Percentiles rank a stretch among this genome's conserved stretches.
phyloP scores from a whole-genome alignment of 2,329 filamentous ascomycete genomes.

The Purpureocillium lavendulum region DNA sequence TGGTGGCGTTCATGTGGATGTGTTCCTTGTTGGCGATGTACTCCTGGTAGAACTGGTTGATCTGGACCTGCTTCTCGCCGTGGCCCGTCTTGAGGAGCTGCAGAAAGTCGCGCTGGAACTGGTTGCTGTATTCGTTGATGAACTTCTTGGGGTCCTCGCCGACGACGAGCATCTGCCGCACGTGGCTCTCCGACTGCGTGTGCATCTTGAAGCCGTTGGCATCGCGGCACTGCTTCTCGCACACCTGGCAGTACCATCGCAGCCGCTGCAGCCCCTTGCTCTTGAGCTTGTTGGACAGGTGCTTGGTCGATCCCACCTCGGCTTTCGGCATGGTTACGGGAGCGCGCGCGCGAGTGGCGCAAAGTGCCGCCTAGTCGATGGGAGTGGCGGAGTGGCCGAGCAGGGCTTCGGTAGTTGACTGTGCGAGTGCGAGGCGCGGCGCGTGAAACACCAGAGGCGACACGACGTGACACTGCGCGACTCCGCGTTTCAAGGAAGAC shows the following conservation, averaged over 20 bases:
- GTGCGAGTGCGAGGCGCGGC: too few relatives aligned
- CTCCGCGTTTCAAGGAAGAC: too few relatives aligned
- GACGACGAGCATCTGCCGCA: constrained; percentile 79
- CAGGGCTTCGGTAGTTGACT: too few relatives aligned
- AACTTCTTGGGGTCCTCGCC: constrained; percentile 80
- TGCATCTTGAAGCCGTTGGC: constrained; percentile 92
- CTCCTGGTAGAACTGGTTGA: constrained; percentile 92
- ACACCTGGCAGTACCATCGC: constrained; percentile 85
- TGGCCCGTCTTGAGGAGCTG: constrained; percentile 72
- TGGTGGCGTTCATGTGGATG: constrained; percentile 88
- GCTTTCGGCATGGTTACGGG: constrained; percentile 70
- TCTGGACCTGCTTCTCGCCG: constrained; percentile 79
- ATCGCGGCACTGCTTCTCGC: constrained; percentile 58
- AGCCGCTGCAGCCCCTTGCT: constrained; percentile 69
- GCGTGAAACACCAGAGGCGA: too few relatives aligned
- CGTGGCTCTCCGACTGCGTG: constrained; percentile 74
- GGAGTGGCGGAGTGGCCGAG: too few relatives aligned
- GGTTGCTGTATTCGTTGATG: constrained; percentile 72
- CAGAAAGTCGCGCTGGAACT: constrained; percentile 77
- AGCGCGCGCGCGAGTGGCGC: too few relatives aligned
- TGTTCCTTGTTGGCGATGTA: constrained; percentile 86
- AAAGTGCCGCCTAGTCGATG: not conserved
- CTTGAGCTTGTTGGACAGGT: constrained; percentile 86
- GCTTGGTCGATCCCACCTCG: constrained; percentile 86
- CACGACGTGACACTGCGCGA: too few relatives aligned